Base-by-base conservation (phyloP, 345 rosid species). In the Corchorus capsularis region DNA sequence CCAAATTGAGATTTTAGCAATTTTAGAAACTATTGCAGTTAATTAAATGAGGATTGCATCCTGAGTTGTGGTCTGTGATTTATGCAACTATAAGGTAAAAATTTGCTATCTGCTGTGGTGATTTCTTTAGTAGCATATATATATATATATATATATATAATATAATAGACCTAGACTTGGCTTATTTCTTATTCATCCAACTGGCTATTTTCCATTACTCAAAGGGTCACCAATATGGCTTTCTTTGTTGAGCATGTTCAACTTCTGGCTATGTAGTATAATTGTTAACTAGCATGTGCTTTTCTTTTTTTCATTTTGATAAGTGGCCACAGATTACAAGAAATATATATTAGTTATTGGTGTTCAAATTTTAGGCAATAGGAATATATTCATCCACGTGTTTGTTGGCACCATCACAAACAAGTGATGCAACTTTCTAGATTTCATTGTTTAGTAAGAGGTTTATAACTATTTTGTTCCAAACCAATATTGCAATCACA, bases 351-450 rank as follows among this genome's bases (percentile, higher is more conserved):
- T 82, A 65, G 83, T 88, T 65, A 68, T 87, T 78, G 92, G 97
- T 65, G 82, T 92, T 82, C 94, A 92, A 75, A 86, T 96, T 67
- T 56, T 75, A 47, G 87, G 86, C 64, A 86, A 88, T 71, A 88
- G 61, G 90, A 91, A 59, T 69, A 82, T 49, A 80, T 78, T 59
- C 93, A 91, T 79, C 98, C 99, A 19, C 89, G 90, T 60, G 87
- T 93, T 63, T 96, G 97, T 82, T 96, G 99, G 99, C 98, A 96
- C 78, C 87, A 87, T 77, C 91, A 92, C 89, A 96, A 90, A 78
- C 97, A 92, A 83, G 99, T 93, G 88, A 71, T 68, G 35, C 20
- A 49, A 59, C 37, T n/a, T 72, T 63, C 54, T 19, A 22, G 50
- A 57, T 37, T 45, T 34, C 34, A 5, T 8, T 34, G 4, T n/a